Percentiles rank a stretch among this genome's conserved stretches.
Conservation (phyloP, 306 rosid genomes). For the Corylus heterophylla region DNA sequence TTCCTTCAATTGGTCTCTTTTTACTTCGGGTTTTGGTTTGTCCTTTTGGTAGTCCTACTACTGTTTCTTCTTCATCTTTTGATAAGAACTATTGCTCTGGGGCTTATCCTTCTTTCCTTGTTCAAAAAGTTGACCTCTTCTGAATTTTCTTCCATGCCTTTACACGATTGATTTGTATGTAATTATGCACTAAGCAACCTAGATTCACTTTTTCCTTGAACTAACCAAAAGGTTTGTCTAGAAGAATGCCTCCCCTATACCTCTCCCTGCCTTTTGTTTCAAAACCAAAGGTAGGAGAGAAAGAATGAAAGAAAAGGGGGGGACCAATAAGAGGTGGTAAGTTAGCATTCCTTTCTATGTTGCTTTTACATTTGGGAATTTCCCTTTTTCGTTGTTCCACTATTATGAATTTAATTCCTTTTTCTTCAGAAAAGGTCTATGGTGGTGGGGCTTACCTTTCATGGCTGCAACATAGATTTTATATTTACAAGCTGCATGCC, state of each 20-base stretch:
- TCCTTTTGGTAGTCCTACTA: not conserved
- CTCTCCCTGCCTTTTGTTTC: not conserved
- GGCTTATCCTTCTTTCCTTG: not conserved
- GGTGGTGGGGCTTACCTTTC: too few relatives aligned
- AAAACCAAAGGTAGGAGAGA: not conserved
- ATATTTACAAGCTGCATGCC: too few relatives aligned
- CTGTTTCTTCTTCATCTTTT: not conserved
- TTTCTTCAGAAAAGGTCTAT: too few relatives aligned
- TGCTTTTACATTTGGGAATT: not conserved
- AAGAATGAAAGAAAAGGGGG: not conserved
- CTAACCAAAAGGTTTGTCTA: slow-evolving; percentile 12
- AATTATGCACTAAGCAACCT: not conserved
- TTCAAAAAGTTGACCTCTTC: not conserved
- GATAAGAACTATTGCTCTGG: not conserved
- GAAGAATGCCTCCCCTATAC: slow-evolving; percentile 16
- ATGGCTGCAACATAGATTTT: too few relatives aligned
- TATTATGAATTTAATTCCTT: too few relatives aligned
- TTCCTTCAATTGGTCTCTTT: not conserved
- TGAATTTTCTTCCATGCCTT: not conserved
- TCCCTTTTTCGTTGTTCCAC: not conserved
- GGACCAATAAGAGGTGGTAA: not conserved
- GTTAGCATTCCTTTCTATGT: not conserved
- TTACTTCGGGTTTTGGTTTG: not conserved
- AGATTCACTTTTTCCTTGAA: not conserved
- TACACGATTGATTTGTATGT: not conserved